These are phyloP conservation scores for Cladosporium sp. DNA, from an alignment of 2,329 filamentous ascomycete genomes.

Conservation along the genomic window DNA sequence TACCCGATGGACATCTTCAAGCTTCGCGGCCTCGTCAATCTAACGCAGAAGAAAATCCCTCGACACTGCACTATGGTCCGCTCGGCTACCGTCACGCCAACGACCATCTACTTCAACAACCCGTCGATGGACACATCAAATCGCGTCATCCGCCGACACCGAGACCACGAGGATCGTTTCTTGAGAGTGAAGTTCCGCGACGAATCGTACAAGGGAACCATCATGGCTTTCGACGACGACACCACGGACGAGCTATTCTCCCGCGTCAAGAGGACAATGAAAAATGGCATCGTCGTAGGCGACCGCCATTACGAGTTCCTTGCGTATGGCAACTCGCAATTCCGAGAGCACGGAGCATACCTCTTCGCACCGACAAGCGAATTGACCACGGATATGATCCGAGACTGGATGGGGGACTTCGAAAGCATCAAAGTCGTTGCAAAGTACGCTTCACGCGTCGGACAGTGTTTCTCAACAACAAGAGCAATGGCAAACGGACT, in stretches of 20 bases:
- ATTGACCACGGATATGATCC: slow-evolving; percentile 70
- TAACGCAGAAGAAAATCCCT: slow-evolving; percentile 40
- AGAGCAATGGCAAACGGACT: slow-evolving; percentile 63
- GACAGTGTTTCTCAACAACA: slow-evolving; percentile 95
- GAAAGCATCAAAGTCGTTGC: slow-evolving; percentile 76
- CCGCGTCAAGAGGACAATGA: slow-evolving; percentile 66
- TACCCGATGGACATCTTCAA: slow-evolving; percentile 71
- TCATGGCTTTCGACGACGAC: slow-evolving; percentile 30
- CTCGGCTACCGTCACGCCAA: slow-evolving; percentile 78
- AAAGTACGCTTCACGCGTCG: slow-evolving; percentile 82
- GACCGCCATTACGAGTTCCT: slow-evolving; percentile 83
- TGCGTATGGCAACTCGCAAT: slow-evolving; percentile 92
- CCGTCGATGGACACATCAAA: slow-evolving; percentile 85
- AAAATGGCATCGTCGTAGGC: slow-evolving; percentile 76
- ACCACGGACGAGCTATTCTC: slow-evolving; percentile 56
- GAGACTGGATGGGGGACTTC: slow-evolving; percentile 83
- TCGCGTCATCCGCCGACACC: slow-evolving; percentile 72
- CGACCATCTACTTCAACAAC: slow-evolving; percentile 71
- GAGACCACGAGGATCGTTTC: slow-evolving; percentile 69
- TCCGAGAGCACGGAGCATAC: slow-evolving; percentile 86
- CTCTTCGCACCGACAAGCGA: slow-evolving; percentile 75
- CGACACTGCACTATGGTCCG: slow-evolving; percentile 70
- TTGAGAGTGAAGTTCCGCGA: slow-evolving; percentile 87
- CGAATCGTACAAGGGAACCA: slow-evolving; percentile 55
- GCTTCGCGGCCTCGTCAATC: slow-evolving; percentile 36